phyloP scores from a whole-genome alignment of 169 alveolate genomes.

The Plasmodium coatneyi region DNA sequence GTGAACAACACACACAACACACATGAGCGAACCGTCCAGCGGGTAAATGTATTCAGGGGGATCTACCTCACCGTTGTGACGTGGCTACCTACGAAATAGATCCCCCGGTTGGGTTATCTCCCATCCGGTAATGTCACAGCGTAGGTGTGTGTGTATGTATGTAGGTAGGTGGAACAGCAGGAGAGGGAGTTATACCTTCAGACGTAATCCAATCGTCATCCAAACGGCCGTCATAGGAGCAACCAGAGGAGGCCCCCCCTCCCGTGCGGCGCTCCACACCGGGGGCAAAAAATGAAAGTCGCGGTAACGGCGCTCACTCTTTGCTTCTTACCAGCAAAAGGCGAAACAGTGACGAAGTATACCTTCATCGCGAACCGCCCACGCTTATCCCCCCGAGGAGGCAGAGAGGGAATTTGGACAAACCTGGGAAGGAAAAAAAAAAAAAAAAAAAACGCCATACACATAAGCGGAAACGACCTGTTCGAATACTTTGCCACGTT shows the following conservation, averaged over 20 bases:
- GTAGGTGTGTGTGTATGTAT: neutral
- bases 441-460: neutral
- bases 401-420: neutral
- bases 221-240: neutral
- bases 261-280: neutral
- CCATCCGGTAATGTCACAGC: neutral
- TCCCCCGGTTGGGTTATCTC: neutral
- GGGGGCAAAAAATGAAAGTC: neutral
- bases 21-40: neutral
- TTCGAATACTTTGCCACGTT: conserved; percentile 37
- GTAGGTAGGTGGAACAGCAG: neutral
- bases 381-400: neutral
- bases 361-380: neutral
- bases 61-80: neutral
- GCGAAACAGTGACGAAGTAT: neutral
- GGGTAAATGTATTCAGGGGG: neutral
- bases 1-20: neutral
- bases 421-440: neutral
- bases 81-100: neutral
- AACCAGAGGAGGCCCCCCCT: neutral
- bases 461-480: conserved; percentile 39
- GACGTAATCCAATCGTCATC: neutral
- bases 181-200: neutral
- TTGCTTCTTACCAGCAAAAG: neutral
- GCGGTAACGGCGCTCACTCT: neutral